phyloP scores from a whole-genome alignment of 768 basidiomycete species.

The Pholiota molesta region DNA sequence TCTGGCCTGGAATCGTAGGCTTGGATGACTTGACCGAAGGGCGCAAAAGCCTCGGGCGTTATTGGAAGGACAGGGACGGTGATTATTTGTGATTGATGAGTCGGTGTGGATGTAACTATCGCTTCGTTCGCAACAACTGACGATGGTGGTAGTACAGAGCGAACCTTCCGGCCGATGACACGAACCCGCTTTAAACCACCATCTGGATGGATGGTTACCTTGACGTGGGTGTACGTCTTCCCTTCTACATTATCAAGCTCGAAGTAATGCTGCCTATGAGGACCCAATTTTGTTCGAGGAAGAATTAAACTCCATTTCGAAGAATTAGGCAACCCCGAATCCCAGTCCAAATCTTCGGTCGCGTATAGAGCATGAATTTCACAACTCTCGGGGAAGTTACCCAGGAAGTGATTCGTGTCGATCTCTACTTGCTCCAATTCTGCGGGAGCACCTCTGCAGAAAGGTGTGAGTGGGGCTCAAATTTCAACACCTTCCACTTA shows the following conservation, averaged over 20 bases:
- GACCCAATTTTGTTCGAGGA: slow-evolving; percentile 78
- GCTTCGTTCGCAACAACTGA: background rate
- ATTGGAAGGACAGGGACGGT: slow-evolving; percentile 65
- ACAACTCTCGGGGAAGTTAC: slow-evolving; percentile 91
- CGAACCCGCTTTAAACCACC: slow-evolving; percentile 96
- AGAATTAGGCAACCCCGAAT: slow-evolving; percentile 36
- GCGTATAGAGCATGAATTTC: slow-evolving; percentile 68
- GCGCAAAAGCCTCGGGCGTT: slow-evolving; percentile 83
- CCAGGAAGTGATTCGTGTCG: slow-evolving; percentile 95
- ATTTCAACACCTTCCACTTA: slow-evolving; percentile 39
- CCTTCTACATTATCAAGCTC: slow-evolving; percentile 70
- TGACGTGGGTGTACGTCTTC: slow-evolving; percentile 76
- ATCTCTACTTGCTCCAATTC: slow-evolving; percentile 79
- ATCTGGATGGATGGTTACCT: slow-evolving; percentile 90
- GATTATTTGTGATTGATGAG: slow-evolving; percentile 19
- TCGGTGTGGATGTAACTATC: slow-evolving; percentile 10
- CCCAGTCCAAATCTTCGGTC: slow-evolving; percentile 39
- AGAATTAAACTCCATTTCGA: slow-evolving; percentile 76
- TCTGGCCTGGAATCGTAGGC: slow-evolving; percentile 77
- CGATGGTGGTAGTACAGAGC: slow-evolving; percentile 8
- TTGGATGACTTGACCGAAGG: slow-evolving; percentile 92
- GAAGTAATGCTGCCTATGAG: slow-evolving; percentile 90
- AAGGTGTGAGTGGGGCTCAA: background rate
- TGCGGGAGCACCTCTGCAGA: slow-evolving; percentile 69
- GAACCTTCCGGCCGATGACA: slow-evolving; percentile 62